phyloP scores from a whole-genome alignment of 805 yeast species.

The Wickerhamomyces canadensis region DNA sequence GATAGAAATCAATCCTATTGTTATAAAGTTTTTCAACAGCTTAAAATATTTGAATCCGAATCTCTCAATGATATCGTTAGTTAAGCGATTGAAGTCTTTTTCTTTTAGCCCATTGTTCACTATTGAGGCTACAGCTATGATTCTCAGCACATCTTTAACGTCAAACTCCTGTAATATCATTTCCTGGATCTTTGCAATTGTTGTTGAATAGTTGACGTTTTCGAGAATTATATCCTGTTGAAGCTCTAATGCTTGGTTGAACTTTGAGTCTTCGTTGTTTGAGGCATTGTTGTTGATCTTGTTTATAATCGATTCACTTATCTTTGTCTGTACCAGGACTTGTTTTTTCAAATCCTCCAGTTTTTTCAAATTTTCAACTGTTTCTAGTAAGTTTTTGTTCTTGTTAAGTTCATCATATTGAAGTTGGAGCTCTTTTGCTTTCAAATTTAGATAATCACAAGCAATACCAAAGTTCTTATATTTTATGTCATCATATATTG shows the following conservation, averaged over 20 bases:
- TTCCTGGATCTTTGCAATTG: slow-evolving; percentile 36
- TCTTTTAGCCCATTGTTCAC: slow-evolving; percentile 65
- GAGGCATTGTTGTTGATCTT: slow-evolving; percentile 25
- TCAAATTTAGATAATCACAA: slow-evolving; percentile 63
- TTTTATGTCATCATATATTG: slow-evolving; percentile 45
- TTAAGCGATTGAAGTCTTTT: slow-evolving; percentile 51
- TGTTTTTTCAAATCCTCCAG: slow-evolving; percentile 63
- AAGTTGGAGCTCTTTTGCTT: slow-evolving; percentile 66
- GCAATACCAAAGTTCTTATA: slow-evolving; percentile 74
- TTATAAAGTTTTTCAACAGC: slow-evolving; percentile 42
- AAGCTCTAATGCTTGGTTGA: slow-evolving; percentile 47
- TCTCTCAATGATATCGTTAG: slow-evolving; percentile 49
- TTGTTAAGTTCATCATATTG: slow-evolving; percentile 45
- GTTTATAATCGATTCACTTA: slow-evolving; percentile 62
- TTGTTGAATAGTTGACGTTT: slow-evolving; percentile 34
- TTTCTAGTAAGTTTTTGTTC: slow-evolving; percentile 49
- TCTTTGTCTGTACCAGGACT: slow-evolving; percentile 64
- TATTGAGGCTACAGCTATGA: slow-evolving; percentile 53
- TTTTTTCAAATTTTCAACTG: slow-evolving; percentile 61
- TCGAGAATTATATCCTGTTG: slow-evolving; percentile 69
- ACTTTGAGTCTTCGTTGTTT: slow-evolving; percentile 13
- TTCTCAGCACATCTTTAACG: slow-evolving; percentile 40
- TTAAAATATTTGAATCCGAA: slow-evolving; percentile 56
- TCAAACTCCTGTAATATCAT: slow-evolving; percentile 43
- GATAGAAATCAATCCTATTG: slow-evolving; percentile 36